Conservation (phyloP, 352 stramenopile species). For the Ophiocytium majus region DNA sequence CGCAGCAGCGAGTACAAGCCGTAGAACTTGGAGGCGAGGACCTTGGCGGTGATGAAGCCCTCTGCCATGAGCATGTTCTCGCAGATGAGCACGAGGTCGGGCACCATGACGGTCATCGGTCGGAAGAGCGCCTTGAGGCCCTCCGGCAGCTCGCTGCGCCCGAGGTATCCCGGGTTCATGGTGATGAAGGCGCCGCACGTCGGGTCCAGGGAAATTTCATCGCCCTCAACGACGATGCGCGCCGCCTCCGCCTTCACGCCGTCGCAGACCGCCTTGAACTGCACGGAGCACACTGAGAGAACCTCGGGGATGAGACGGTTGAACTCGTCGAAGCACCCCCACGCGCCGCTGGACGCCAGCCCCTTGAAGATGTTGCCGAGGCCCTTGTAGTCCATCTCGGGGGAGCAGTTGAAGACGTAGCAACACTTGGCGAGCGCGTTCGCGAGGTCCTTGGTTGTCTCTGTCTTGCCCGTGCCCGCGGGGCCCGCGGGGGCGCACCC, state of each 20-base stretch:
- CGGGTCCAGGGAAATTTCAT: conserved; percentile 83
- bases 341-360: conserved; percentile 84
- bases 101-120: conserved; percentile 93
- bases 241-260: conserved; percentile 87
- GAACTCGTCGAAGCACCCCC: conserved; percentile 95
- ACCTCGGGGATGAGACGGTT: conserved; percentile 90
- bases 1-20: conserved; percentile 86
- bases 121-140: conserved; percentile 89
- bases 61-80: conserved; percentile 96
- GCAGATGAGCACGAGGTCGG: conserved; percentile 90
- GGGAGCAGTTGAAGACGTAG: conserved; percentile 91
- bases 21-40: conserved; percentile 91
- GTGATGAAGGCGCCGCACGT: conserved; percentile 90
- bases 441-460: conserved; percentile 90
- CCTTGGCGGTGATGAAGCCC: conserved; percentile 85
- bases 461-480: conserved; percentile 85
- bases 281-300: conserved; percentile 81
- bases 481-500: conserved; percentile 85
- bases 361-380: conserved; percentile 96
- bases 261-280: conserved; percentile 92
- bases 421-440: conserved; percentile 88
- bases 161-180: conserved; percentile 94
- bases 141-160: conserved; percentile 86
- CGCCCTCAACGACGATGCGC: conserved; percentile 87
- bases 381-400: conserved; percentile 92